A percentile compares a stretch with the other conserved stretches of the same genome.
phyloP scores from a whole-genome alignment of 768 basidiomycete species.

The Termitomyces heimii region DNA sequence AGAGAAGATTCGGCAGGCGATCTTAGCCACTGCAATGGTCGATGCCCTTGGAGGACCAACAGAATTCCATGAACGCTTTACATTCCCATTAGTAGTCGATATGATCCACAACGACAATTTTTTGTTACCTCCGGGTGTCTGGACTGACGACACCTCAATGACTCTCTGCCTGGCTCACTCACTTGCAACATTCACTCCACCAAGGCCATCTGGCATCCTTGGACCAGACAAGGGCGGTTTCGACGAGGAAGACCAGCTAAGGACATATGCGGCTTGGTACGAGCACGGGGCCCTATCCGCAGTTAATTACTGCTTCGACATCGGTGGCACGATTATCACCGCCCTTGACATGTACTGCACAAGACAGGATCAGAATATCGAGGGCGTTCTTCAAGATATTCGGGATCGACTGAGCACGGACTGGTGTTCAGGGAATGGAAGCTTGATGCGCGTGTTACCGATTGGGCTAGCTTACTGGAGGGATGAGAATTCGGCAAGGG shows the following conservation, averaged over 20 bases:
- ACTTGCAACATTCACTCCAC: conserved; percentile 23
- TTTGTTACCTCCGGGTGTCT: conserved; percentile 28
- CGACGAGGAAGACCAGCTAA: conserved; percentile 14
- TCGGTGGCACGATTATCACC: conserved; percentile 27
- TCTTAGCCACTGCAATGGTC: conserved; percentile 34
- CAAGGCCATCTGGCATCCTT: not conserved
- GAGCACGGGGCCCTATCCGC: conserved; percentile 12
- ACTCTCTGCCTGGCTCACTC: conserved; percentile 38
- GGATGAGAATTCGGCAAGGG: conserved; percentile 13
- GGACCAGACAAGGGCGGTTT: conserved; percentile 9
- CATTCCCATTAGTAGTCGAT: conserved; percentile 27
- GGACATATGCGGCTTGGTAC: conserved; percentile 11
- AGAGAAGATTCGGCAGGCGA: conserved; percentile 33
- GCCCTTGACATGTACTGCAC: conserved; percentile 25
- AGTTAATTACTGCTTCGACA: conserved; percentile 21
- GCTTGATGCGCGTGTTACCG: conserved; percentile 41
- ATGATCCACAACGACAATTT: conserved; percentile 37
- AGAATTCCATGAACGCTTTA: conserved; percentile 33
- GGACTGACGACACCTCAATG: conserved; percentile 47
- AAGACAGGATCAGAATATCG: not conserved
- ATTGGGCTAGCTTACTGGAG: conserved; percentile 36
- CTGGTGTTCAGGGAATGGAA: conserved; percentile 31
- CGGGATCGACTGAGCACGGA: conserved; percentile 20
- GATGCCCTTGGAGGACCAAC: conserved; percentile 41
- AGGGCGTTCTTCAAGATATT: conserved; percentile 13